Evolutionary conservation across 169 alveolate genomes (phyloP), one percentile per base, ranked within the genome.

Genomic region (Plasmodium adleri): DNA sequence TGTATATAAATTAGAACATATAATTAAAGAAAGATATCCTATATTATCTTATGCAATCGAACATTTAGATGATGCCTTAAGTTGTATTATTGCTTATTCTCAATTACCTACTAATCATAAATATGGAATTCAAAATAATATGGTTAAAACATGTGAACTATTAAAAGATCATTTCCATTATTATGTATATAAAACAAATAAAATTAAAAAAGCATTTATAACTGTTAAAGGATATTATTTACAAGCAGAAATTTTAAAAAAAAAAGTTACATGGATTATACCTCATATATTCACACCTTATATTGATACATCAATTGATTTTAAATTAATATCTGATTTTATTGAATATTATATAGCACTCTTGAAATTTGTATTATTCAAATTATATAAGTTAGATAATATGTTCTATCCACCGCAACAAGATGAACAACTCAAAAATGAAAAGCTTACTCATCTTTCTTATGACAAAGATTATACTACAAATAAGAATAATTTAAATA

Each of bases 181-280:
- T 49, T 58, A 60, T 45, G 3, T 47, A 22, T 88, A 62, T 83
- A 67, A 74, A 54, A 60, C 83, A 15, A 85, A 56, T 3, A 52
- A 17, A 49, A 73, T 98, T 26, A 95, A 94, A 92, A 97, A 96
- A 83, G 96, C 95, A 4, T 99, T 97, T 94, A 96, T 95, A 20
- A 98, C 99, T 45, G 97, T 99, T 39, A 99, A 99, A 95, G 99
- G 99, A 24, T 98, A 98, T 85, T 99, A 98, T 95, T 97, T 98
- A 90, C 99, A 98, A 92, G 99, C 98, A 2, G 98, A 97, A 90
- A 96, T 99, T 39, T 94, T 95, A 43, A 91, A 85, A 26, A 97
- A 96, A 66, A 91, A 95, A 22, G 98, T 99, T 60, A 98, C 99
- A 1, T 99, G 99, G 99, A 92, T 99, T 32, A 92, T 97, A 39